A percentile compares a stretch with the other conserved stretches of the same genome.
Evolutionary conservation across 768 basidiomycete species (phyloP).

Genomic region (Collybiopsis confluens): DNA sequence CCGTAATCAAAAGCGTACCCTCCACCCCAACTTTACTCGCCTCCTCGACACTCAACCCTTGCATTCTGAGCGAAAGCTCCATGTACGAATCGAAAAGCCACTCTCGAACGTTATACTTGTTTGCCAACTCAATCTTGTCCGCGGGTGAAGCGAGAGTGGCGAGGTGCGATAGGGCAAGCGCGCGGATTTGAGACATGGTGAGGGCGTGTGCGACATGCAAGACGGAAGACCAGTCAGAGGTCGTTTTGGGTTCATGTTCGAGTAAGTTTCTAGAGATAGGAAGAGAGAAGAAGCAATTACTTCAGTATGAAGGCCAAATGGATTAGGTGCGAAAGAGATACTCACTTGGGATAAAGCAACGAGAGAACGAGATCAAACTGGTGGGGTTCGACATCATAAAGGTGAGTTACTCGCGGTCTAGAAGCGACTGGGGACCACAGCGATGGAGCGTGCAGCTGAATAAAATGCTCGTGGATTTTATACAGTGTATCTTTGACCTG

Average conservation of each 20-base stretch:
- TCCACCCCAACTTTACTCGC: neutral
- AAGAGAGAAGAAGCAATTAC: too few relatives aligned
- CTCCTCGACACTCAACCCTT: slow-evolving; percentile 11
- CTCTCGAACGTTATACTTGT: slow-evolving; percentile 9
- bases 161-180: slow-evolving; percentile 18
- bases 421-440: neutral
- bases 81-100: slow-evolving; percentile 18
- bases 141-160: neutral
- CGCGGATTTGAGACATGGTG: slow-evolving; percentile 25
- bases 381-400: neutral
- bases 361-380: slow-evolving; percentile 5
- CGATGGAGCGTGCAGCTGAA: neutral
- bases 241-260: slow-evolving; percentile 17
- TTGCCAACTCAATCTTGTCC: slow-evolving; percentile 11
- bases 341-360: slow-evolving; percentile 5
- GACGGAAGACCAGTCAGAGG: slow-evolving; percentile 28
- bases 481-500: neutral
- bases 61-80: slow-evolving; percentile 9
- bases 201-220: slow-evolving; percentile 30
- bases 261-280: slow-evolving; percentile 2
- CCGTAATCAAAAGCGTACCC: neutral
- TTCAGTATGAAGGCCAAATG: too few relatives aligned
- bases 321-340: neutral
- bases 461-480: neutral
- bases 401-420: neutral